phyloP scores from a whole-genome alignment of 1,284 basidiomycete species.

The Sanghuangporus weigelae region DNA sequence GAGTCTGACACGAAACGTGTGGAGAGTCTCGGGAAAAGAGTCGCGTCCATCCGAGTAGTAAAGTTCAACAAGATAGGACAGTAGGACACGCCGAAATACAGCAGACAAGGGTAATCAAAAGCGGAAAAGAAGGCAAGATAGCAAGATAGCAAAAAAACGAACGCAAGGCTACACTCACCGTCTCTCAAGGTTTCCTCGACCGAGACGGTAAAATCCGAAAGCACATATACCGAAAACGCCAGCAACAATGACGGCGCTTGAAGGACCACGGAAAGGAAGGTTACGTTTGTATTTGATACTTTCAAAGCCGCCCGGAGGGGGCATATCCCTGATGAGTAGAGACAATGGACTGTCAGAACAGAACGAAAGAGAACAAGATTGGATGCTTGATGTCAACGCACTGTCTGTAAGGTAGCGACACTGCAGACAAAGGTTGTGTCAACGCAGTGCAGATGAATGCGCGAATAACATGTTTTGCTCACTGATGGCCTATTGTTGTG shows the following conservation, averaged over 20 bases:
- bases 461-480: background rate
- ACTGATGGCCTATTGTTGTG: background rate
- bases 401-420: slow-evolving; percentile 27
- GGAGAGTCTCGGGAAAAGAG: background rate
- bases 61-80: background rate
- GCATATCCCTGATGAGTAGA: slow-evolving; percentile 75
- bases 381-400: slow-evolving; percentile 17
- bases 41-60: background rate
- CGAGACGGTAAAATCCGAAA: slow-evolving; percentile 91
- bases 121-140: background rate
- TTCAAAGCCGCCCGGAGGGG: slow-evolving; percentile 91
- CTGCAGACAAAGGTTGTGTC: background rate
- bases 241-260: slow-evolving; percentile 82
- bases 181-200: slow-evolving; percentile 87
- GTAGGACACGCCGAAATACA: background rate
- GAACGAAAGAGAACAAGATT: background rate
- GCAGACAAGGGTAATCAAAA: background rate
- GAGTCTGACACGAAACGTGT: background rate
- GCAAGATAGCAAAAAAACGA: slow-evolving; percentile 1
- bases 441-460: background rate
- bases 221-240: slow-evolving; percentile 82
- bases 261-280: slow-evolving; percentile 88
- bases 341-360: background rate
- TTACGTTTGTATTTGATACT: slow-evolving; percentile 94
- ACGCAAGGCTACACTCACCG: slow-evolving; percentile 56